Conservation (phyloP, 164 flowering plant genomes). For the Aristolochia fimbriata region DNA sequence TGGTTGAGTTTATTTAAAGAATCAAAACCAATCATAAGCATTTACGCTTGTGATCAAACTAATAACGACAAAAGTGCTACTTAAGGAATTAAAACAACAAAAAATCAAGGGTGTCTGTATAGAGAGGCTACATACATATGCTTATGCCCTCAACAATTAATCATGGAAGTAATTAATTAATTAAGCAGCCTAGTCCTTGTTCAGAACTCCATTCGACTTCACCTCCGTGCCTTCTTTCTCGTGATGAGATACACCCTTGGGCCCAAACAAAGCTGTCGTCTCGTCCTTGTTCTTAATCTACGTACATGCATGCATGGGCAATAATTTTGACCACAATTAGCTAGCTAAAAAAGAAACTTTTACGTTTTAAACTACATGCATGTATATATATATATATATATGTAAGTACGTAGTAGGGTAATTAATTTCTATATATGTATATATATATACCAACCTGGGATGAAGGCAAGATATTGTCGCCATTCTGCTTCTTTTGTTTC, state of each 20-base stretch:
- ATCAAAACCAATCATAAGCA: constrained; percentile 15
- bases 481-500: constrained; percentile 44
- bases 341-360: constrained; percentile 1
- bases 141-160: not conserved
- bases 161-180: too few species aligned
- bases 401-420: too few species aligned
- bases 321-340: not conserved
- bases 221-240: constrained; percentile 44
- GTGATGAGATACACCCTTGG: constrained; percentile 23
- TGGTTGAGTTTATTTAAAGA: constrained; percentile 25
- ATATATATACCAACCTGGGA: constrained; percentile 44
- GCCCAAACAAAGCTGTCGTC: constrained; percentile 32
- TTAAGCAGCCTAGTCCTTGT: constrained; percentile 47
- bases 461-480: constrained; percentile 17
- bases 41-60: constrained; percentile 32
- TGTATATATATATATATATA: too few species aligned
- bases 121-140: too few species aligned
- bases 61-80: constrained; percentile 4
- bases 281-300: constrained; percentile 38
- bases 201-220: constrained; percentile 20
- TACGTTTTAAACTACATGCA: too few species aligned
- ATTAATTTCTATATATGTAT: too few species aligned
- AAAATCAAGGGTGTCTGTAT: not conserved
- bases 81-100: not conserved
- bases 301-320: not conserved